phyloP scores from a whole-genome alignment of 805 yeast species.

The Cyberlindnera veronae region DNA sequence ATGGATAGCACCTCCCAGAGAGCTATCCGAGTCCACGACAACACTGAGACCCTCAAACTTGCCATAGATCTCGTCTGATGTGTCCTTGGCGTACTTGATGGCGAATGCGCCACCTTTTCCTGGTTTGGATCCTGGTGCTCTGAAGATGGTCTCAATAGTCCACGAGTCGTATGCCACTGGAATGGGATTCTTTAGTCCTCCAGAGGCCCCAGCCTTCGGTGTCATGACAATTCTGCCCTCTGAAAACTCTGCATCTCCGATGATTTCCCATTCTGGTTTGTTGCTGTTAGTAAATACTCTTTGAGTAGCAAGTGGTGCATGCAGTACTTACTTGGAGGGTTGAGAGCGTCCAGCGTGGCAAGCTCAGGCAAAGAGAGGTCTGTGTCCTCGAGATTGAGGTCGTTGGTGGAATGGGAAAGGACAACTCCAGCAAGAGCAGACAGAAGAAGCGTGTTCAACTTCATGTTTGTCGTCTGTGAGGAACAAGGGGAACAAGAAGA shows the following conservation, averaged over 20 bases:
- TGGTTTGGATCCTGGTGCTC: constrained; percentile 55
- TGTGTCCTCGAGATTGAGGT: constrained; percentile 24
- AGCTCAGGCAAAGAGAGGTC: constrained; percentile 39
- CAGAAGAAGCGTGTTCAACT: not conserved
- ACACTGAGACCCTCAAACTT: constrained; percentile 63
- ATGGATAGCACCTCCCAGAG: constrained; percentile 48
- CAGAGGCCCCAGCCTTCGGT: constrained; percentile 37
- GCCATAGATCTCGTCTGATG: constrained; percentile 47
- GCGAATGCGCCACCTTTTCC: constrained; percentile 54
- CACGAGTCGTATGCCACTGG: constrained; percentile 35
- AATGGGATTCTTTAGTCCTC: constrained; percentile 45
- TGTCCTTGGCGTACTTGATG: constrained; percentile 30
- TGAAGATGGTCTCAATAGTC: constrained; percentile 59
- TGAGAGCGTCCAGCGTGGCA: constrained; percentile 27
- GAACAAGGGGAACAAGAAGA: no score
- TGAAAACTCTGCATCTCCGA: constrained; percentile 38
- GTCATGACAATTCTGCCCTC: constrained; percentile 56
- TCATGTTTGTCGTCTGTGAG: constrained; percentile 1
- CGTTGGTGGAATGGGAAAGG: constrained; percentile 23
- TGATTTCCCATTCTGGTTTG: constrained; percentile 38
- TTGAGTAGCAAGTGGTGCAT: not conserved
- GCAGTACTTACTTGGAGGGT: constrained; percentile 19
- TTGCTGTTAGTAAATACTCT: constrained; percentile 8
- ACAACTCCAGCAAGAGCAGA: not conserved
- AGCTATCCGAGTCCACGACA: constrained; percentile 48